Percentiles rank a stretch among this genome's conserved stretches.
phyloP scores from a whole-genome alignment of 169 alveolate genomes.

The Eimeria acervulina region DNA sequence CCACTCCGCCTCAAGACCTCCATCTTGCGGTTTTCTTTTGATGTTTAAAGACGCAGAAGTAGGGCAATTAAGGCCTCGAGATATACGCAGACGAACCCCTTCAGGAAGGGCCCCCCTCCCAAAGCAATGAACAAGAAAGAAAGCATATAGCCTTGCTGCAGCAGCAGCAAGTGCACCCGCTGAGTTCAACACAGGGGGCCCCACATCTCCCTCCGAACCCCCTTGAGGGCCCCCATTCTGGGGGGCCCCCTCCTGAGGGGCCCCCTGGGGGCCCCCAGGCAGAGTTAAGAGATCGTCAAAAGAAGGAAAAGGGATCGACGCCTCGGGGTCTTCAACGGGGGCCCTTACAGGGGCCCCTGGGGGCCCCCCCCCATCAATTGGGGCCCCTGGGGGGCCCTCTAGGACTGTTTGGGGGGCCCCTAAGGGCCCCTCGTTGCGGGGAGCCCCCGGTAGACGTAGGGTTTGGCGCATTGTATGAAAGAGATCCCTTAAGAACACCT shows the following conservation, averaged over 20 bases:
- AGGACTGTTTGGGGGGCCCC: constrained; percentile 37
- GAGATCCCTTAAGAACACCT: constrained; percentile 1
- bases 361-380: too few relatives aligned
- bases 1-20: constrained; percentile 19
- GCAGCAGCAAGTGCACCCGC: constrained; percentile 46
- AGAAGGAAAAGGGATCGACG: constrained; percentile 23
- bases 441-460: constrained; percentile 17
- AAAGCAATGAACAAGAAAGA: constrained; percentile 13
- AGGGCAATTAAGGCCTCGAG: constrained; percentile 42
- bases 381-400: constrained; percentile 23
- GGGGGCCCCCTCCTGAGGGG: not conserved
- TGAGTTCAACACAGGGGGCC: not conserved
- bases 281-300: not conserved
- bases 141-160: constrained; percentile 32
- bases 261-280: constrained; percentile 35
- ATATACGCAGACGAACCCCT: not conserved
- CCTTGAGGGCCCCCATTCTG: not conserved
- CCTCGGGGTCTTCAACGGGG: not conserved
- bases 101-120: constrained; percentile 5
- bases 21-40: not conserved
- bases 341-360: not conserved
- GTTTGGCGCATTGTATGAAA: constrained; percentile 40
- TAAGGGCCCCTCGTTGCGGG: not conserved
- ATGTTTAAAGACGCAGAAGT: not conserved
- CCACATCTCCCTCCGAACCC: not conserved